Evolutionary conservation across 495 filamentous ascomycete species (phyloP).

Genomic region (Neurospora africana): DNA sequence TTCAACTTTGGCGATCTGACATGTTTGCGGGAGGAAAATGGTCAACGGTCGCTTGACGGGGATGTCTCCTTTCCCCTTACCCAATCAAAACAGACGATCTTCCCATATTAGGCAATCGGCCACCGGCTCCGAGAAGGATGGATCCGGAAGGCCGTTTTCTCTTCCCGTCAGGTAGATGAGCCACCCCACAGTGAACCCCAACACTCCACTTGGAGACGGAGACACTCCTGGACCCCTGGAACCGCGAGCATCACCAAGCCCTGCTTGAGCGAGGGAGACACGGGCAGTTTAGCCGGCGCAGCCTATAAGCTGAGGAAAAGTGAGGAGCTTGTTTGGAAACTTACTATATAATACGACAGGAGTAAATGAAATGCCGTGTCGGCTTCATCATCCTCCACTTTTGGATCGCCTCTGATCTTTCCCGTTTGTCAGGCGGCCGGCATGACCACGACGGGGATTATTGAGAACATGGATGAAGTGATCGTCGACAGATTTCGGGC

Average conservation of each 20-base stretch:
- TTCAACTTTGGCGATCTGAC: neutral
- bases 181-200: neutral
- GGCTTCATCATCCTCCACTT: neutral
- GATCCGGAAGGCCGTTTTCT: neutral
- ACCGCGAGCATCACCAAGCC: neutral
- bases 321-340: neutral
- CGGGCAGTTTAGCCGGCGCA: neutral
- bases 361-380: neutral
- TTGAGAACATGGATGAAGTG: neutral
- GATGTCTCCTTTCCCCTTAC: neutral
- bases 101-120: neutral
- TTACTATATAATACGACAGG: neutral
- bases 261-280: neutral
- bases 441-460: neutral
- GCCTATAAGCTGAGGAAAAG: neutral
- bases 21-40: neutral
- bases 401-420: neutral
- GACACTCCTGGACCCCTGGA: neutral
- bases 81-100: neutral
- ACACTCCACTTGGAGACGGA: neutral
- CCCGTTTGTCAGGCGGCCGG: neutral
- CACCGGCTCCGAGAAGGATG: neutral
- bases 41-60: neutral
- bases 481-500: neutral
- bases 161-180: neutral